A percentile compares a stretch with the other conserved stretches of the same genome.
Conservation (phyloP, 2,329 filamentous ascomycete species). For the Akanthomyces muscarius region DNA sequence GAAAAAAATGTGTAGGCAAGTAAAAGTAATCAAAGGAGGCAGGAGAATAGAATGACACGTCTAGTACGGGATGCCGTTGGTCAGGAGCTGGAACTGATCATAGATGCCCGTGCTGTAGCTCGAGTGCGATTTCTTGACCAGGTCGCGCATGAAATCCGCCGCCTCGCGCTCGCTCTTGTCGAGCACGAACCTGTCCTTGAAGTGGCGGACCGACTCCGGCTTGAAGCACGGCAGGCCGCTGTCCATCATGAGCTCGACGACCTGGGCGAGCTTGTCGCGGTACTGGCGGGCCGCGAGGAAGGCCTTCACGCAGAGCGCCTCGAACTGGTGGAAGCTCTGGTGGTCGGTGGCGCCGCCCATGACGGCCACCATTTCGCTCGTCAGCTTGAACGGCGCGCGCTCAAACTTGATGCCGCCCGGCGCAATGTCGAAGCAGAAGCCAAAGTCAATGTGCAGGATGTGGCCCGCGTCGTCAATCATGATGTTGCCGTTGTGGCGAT, state of each 20-base stretch:
- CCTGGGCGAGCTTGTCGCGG: slow-evolving; percentile 81
- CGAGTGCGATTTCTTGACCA: slow-evolving; percentile 85
- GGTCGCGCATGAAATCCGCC: slow-evolving; percentile 84
- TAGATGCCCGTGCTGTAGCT: slow-evolving; percentile 93
- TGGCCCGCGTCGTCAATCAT: slow-evolving; percentile 98
- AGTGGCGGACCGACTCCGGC: slow-evolving; percentile 88
- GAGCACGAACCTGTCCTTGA: slow-evolving; percentile 86
- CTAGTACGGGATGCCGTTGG: slow-evolving; percentile 94
- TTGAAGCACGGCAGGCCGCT: slow-evolving; percentile 97
- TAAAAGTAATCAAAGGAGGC: neutral
- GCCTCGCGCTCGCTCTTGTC: slow-evolving; percentile 91
- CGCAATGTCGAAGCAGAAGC: slow-evolving; percentile 98
- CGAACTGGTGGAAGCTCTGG: slow-evolving; percentile 91
- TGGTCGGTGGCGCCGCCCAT: slow-evolving; percentile 86
- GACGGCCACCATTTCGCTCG: slow-evolving; percentile 95
- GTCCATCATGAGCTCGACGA: slow-evolving; percentile 93
- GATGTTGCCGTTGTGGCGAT: slow-evolving; percentile 98
- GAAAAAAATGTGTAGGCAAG: neutral
- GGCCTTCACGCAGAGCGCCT: slow-evolving; percentile 92
- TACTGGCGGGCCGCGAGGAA: slow-evolving; percentile 87
- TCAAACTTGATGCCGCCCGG: slow-evolving; percentile 97
- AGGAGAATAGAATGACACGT: too few relatives aligned
- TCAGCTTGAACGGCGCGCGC: slow-evolving; percentile 96
- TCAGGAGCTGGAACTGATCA: slow-evolving; percentile 95
- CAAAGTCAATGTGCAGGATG: slow-evolving; percentile 98